Percentiles rank a stretch among this genome's conserved stretches.
Evolutionary conservation across 2,329 filamentous ascomycete genomes (phyloP).

Genomic region (Exophiala xenobiotica): DNA sequence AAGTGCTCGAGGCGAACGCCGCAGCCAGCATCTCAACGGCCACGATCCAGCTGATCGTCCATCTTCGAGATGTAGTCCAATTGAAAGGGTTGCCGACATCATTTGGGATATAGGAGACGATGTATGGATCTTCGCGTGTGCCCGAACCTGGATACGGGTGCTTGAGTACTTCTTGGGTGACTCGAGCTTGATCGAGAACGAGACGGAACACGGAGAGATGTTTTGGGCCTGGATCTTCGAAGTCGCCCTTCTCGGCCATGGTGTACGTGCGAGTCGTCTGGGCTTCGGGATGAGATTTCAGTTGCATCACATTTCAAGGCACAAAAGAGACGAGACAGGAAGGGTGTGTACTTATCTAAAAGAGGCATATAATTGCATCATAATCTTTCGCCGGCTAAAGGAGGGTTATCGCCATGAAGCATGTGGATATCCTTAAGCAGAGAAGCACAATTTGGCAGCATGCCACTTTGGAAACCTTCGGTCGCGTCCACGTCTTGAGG

Average conservation of each 20-base stretch:
- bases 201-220: constrained; percentile 47
- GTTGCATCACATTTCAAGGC: background rate
- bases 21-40: constrained; percentile 67
- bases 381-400: background rate
- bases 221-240: constrained; percentile 11
- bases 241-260: constrained; percentile 21
- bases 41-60: constrained; percentile 62
- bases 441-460: background rate
- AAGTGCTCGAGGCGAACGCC: constrained; percentile 68
- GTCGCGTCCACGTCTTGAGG: background rate
- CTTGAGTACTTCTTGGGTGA: constrained; percentile 58
- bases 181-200: constrained; percentile 57
- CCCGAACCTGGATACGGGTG: constrained; percentile 61
- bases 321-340: background rate
- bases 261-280: background rate
- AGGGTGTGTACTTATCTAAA: background rate
- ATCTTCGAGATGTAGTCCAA: constrained; percentile 60
- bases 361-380: background rate
- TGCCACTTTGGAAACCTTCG: background rate
- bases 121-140: constrained; percentile 65
- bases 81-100: constrained; percentile 68
- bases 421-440: no score
- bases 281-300: background rate
- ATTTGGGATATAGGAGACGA: constrained; percentile 65
- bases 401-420: no score